phyloP scores from a whole-genome alignment of 2,329 filamentous ascomycete species.

The Beauveria scarabaeidicola region DNA sequence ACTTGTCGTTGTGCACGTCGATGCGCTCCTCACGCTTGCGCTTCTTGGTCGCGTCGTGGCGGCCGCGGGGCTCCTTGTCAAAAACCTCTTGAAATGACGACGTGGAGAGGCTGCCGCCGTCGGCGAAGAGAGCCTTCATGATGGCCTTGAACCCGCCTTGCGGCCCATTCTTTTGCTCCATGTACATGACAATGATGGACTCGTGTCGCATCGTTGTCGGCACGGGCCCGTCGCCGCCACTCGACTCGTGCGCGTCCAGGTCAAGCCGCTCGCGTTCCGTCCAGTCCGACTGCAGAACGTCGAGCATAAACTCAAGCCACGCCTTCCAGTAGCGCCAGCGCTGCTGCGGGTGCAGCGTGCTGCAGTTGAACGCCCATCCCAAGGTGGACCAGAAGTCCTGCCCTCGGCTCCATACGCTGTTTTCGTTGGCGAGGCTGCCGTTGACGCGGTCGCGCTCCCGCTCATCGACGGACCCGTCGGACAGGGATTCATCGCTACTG shows the following conservation, averaged over 20 bases:
- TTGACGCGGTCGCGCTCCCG: slow-evolving; percentile 32
- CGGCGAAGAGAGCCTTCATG: slow-evolving; percentile 58
- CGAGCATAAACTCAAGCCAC: slow-evolving; percentile 74
- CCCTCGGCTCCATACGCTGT: slow-evolving; percentile 65
- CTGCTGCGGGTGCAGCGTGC: slow-evolving; percentile 55
- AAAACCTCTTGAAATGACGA: slow-evolving; percentile 59
- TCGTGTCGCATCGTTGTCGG: slow-evolving; percentile 31
- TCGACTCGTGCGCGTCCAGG: slow-evolving; percentile 20
- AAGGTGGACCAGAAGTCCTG: slow-evolving; percentile 84
- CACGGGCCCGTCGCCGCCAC: slow-evolving; percentile 17
- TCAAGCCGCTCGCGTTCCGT: slow-evolving; percentile 47
- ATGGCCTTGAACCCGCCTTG: slow-evolving; percentile 44
- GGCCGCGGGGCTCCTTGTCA: slow-evolving; percentile 46
- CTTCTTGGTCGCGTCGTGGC: slow-evolving; percentile 33
- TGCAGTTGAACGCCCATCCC: slow-evolving; percentile 93
- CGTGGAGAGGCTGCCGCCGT: slow-evolving; percentile 45
- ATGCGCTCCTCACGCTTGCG: slow-evolving; percentile 39
- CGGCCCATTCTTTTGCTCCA: slow-evolving; percentile 37
- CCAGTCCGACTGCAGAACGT: slow-evolving; percentile 67
- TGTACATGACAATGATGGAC: slow-evolving; percentile 54
- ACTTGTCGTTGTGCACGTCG: slow-evolving; percentile 51
- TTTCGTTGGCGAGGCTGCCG: slow-evolving; percentile 51
- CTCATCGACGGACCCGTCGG: slow-evolving; percentile 31
- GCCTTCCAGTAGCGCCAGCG: slow-evolving; percentile 76
- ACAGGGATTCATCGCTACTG: slow-evolving; percentile 34